Conservation (phyloP, 2,329 filamentous ascomycete genomes). For the Mariannaea sp. region DNA sequence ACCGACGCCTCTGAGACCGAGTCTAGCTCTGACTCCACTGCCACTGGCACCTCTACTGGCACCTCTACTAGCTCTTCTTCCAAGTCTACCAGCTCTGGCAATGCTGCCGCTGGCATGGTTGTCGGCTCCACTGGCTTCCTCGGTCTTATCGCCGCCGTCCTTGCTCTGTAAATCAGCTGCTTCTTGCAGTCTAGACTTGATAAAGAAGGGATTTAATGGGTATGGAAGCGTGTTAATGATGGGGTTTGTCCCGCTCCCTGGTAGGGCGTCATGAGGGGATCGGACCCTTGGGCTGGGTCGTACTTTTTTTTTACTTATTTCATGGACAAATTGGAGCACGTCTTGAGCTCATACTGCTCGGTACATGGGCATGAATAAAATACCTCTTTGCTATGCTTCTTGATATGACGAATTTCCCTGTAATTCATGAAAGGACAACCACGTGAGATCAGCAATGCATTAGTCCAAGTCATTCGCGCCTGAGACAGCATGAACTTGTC, state of each 20-base stretch:
- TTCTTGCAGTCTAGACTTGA: slow-evolving; percentile 12
- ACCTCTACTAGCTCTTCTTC: slow-evolving; percentile 29
- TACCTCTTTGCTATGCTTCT: slow-evolving; percentile 28
- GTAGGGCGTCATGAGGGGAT: slow-evolving; percentile 28
- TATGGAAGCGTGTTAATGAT: slow-evolving; percentile 33
- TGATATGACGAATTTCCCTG: neutral
- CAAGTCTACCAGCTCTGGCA: slow-evolving; percentile 40
- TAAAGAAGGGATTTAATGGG: slow-evolving; percentile 30
- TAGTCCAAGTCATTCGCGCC: too few relatives aligned
- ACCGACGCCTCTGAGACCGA: slow-evolving; percentile 7
- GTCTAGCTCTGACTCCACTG: slow-evolving; percentile 33
- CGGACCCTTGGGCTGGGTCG: slow-evolving; percentile 18
- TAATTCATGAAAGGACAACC: neutral
- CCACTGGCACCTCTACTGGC: slow-evolving; percentile 34
- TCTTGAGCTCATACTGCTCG: slow-evolving; percentile 35
- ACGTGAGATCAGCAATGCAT: neutral
- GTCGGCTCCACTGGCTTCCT: slow-evolving; percentile 51
- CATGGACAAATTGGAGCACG: slow-evolving; percentile 37
- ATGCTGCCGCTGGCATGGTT: slow-evolving; percentile 44
- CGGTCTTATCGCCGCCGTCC: slow-evolving; percentile 54
- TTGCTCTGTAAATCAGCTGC: slow-evolving; percentile 52
- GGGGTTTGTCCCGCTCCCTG: slow-evolving; percentile 31
- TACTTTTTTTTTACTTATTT: slow-evolving; percentile 23
- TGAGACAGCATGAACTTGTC: too few relatives aligned
- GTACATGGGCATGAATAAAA: slow-evolving; percentile 35